phyloP scores from a whole-genome alignment of 306 rosid genomes.

The Spatholobus suberectus region DNA sequence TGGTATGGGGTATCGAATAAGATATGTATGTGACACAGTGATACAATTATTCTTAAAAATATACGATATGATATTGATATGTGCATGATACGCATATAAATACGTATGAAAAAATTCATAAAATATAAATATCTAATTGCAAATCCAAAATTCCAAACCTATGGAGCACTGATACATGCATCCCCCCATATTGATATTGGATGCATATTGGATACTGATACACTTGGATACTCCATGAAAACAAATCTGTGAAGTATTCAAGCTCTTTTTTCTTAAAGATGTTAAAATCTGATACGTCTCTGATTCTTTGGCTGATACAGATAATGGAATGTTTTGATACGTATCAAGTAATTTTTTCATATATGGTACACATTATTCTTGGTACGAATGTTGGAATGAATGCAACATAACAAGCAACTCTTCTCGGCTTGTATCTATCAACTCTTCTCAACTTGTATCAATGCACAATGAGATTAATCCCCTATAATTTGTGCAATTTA shows the following conservation, averaged over 20 bases:
- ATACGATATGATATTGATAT: background rate
- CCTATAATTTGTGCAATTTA: background rate
- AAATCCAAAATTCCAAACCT: background rate
- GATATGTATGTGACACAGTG: background rate
- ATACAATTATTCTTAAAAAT: background rate
- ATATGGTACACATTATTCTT: background rate
- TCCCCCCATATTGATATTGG: background rate
- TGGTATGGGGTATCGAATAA: background rate
- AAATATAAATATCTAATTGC: background rate
- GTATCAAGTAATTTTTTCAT: background rate
- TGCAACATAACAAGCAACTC: background rate
- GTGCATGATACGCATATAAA: background rate
- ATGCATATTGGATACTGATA: background rate
- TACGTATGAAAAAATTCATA: background rate
- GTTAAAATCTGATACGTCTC: background rate
- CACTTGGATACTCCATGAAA: background rate
- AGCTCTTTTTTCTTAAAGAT: background rate
- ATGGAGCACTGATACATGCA: background rate
- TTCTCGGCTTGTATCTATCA: background rate
- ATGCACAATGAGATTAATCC: background rate
- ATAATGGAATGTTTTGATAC: background rate
- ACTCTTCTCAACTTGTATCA: background rate
- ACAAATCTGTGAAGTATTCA: background rate
- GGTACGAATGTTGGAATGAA: background rate
- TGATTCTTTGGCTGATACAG: background rate